phyloP scores from a whole-genome alignment of 192 early-diverging fungal species.

The Backusella parvicylindrica region DNA sequence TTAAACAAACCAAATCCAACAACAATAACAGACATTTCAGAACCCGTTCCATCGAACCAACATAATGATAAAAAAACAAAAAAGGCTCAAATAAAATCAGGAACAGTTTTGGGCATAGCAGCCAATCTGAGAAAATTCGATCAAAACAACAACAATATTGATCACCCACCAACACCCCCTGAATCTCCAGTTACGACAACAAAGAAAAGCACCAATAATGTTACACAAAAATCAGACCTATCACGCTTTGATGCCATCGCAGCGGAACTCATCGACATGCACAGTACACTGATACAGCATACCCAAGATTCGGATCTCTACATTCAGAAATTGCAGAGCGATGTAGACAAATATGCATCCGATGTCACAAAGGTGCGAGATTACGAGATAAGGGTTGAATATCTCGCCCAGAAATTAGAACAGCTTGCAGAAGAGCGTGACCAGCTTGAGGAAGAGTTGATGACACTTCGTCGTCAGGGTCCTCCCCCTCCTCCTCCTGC shows the following conservation, averaged over 20 bases:
- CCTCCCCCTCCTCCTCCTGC: not conserved
- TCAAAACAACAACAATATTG: not conserved
- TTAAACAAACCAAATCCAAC: not conserved
- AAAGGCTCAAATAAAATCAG: not conserved
- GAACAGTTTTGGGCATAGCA: not conserved
- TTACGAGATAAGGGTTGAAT: conserved; percentile 29
- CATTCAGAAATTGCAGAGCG: conserved; percentile 12
- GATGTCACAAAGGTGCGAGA: conserved; percentile 22
- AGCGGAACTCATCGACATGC: conserved; percentile 10
- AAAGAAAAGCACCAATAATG: not conserved
- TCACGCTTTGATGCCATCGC: conserved; percentile 5
- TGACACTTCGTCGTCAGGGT: not conserved
- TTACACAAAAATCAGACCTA: conserved; percentile 2
- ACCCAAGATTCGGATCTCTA: not conserved
- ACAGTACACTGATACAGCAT: not conserved
- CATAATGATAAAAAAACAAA: not conserved
- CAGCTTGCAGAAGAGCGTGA: conserved; percentile 24
- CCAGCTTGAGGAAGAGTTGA: conserved; percentile 13
- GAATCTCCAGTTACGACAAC: not conserved
- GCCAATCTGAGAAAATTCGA: not conserved
- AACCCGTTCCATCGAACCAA: not conserved
- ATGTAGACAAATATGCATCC: conserved; percentile 12
- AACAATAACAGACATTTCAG: not conserved
- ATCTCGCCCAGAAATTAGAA: conserved; percentile 23
- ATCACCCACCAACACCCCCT: not conserved